Evolutionary conservation across 805 yeast genomes (phyloP).

Genomic region (Teunomyces panamensis): DNA sequence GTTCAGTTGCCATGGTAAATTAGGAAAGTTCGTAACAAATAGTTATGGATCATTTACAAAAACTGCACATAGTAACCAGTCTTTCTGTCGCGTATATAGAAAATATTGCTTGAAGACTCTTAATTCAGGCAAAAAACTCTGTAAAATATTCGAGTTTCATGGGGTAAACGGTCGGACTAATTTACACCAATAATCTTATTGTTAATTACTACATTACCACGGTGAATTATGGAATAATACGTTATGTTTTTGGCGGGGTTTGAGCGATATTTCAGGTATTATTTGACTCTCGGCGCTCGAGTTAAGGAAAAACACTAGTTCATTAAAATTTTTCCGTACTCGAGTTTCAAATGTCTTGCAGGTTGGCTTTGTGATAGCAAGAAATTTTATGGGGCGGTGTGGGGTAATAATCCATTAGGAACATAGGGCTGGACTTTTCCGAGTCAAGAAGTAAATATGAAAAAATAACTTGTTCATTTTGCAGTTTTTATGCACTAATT

Average conservation of each 20-base stretch:
- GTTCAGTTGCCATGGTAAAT: too few relatives aligned
- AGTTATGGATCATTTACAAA: background rate
- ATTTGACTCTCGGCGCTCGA: background rate
- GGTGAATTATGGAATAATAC: background rate
- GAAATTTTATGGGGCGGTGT: background rate
- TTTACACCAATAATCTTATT: background rate
- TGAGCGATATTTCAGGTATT: background rate
- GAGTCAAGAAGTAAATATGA: background rate
- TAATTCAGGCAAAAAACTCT: background rate
- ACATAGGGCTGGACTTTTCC: background rate
- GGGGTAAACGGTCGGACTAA: background rate
- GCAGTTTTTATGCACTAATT: constrained; percentile 2
- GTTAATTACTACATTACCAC: background rate
- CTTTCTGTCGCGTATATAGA: background rate
- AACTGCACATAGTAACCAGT: background rate
- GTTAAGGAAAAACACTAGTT: background rate
- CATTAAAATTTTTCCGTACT: background rate
- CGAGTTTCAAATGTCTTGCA: background rate
- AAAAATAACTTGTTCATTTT: background rate
- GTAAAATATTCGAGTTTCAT: background rate
- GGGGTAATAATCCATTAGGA: background rate
- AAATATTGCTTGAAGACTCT: background rate
- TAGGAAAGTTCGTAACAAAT: background rate
- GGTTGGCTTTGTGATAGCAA: background rate
- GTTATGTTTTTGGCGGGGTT: background rate